A percentile compares a stretch with the other conserved stretches of the same genome.
Conservation (phyloP, 2,329 filamentous ascomycete genomes). For the Colletotrichum trifolii region DNA sequence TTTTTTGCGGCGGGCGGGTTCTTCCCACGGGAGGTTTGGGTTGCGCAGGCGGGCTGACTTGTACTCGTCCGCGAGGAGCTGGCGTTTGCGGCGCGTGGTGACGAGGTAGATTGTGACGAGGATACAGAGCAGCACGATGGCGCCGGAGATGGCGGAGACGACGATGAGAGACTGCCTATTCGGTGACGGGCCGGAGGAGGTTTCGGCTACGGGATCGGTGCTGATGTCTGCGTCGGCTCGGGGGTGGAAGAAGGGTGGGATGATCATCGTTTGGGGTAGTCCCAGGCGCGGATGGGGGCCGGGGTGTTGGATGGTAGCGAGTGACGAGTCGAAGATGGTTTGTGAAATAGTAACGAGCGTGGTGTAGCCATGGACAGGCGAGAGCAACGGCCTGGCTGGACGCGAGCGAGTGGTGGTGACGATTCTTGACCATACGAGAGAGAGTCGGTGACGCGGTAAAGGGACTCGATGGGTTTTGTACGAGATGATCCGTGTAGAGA, state of each 20-base stretch:
- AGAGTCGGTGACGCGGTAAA: background rate
- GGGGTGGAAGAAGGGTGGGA: constrained; percentile 3
- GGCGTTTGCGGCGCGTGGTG: background rate
- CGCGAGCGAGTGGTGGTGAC: background rate
- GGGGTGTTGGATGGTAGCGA: constrained; percentile 10
- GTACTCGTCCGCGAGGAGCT: constrained; percentile 6
- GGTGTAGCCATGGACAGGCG: constrained; percentile 17
- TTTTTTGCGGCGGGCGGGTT: constrained; percentile 22
- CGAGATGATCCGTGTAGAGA: background rate
- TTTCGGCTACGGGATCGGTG: constrained; percentile 27
- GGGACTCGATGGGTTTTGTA: constrained; percentile 22
- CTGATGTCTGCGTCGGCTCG: constrained; percentile 18
- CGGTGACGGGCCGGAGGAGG: constrained; percentile 17
- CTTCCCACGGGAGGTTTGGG: constrained; percentile 29
- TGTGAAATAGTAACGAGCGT: constrained; percentile 19
- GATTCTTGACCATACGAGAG: constrained; percentile 13
- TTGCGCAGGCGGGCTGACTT: constrained; percentile 19
- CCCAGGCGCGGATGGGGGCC: background rate
- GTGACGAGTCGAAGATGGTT: background rate
- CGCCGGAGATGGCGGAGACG: constrained; percentile 19
- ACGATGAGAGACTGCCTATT: constrained; percentile 15
- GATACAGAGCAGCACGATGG: constrained; percentile 5
- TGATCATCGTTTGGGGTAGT: constrained; percentile 1
- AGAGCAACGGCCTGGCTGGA: background rate
- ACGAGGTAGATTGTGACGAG: background rate